Percentiles rank a stretch among this genome's conserved stretches.
Conservation (phyloP, 1,284 basidiomycete species). For the Cutaneotrichosporon sp. region DNA sequence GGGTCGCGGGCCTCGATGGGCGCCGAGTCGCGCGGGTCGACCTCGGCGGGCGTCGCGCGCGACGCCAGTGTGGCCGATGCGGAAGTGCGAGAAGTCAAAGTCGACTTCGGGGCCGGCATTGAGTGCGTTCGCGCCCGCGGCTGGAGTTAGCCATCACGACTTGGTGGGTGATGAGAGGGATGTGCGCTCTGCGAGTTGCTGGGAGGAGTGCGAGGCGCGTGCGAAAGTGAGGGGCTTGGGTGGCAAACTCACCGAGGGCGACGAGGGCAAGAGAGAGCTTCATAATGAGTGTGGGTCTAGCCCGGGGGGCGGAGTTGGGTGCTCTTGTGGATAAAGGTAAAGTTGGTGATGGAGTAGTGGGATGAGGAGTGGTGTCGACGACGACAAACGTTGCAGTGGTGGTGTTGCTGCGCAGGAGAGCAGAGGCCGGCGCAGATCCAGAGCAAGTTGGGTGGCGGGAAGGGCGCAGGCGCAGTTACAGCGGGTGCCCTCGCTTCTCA, state of each 20-base stretch:
- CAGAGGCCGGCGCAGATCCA: too few relatives aligned
- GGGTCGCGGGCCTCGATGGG: not conserved
- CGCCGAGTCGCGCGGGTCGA: too few relatives aligned
- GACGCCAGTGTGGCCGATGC: conserved; percentile 1
- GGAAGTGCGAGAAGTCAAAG: not conserved
- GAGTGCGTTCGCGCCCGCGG: conserved; percentile 8
- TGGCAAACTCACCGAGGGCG: conserved; percentile 19
- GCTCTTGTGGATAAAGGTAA: not conserved
- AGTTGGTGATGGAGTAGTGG: too few relatives aligned
- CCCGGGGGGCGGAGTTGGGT: not conserved
- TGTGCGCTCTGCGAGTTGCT: too few relatives aligned
- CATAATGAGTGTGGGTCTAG: conserved; percentile 15
- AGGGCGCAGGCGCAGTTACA: not conserved
- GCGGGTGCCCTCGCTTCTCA: not conserved
- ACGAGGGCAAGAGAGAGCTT: conserved; percentile 18
- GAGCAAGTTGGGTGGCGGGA: not conserved
- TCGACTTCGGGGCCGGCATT: not conserved
- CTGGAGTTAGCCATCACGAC: conserved; percentile 1
- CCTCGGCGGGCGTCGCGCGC: conserved; percentile 7
- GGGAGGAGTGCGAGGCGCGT: too few relatives aligned
- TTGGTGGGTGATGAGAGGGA: too few relatives aligned
- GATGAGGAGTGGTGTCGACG: not conserved
- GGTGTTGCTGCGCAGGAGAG: not conserved
- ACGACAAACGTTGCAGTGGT: too few relatives aligned
- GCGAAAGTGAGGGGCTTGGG: too few relatives aligned